A percentile compares a stretch with the other conserved stretches of the same genome.
phyloP scores from a whole-genome alignment of 164 flowering plant genomes.

The Aristolochia contorta region DNA sequence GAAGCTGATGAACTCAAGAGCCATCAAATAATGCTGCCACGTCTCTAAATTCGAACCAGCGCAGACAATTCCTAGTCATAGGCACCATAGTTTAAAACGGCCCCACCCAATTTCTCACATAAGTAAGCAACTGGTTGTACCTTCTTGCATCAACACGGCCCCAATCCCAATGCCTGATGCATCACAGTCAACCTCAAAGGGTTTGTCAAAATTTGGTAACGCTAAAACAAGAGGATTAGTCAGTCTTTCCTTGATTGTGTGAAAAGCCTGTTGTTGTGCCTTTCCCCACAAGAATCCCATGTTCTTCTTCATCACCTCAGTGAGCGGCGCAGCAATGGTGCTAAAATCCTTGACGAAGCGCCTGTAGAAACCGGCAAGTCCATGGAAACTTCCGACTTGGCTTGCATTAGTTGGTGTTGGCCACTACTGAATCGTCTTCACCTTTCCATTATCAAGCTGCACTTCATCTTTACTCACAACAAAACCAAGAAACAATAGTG shows the following conservation, averaged over 20 bases:
- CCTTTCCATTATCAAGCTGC: slow-evolving; percentile 4
- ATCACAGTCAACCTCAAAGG: not conserved
- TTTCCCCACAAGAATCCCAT: not conserved
- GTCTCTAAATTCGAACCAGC: not conserved
- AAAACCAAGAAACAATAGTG: slow-evolving; percentile 4
- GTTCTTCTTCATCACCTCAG: slow-evolving; percentile 1
- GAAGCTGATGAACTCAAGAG: slow-evolving; percentile 1
- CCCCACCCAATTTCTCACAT: slow-evolving; percentile 3
- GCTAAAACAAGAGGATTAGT: slow-evolving; percentile 1
- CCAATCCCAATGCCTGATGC: not conserved
- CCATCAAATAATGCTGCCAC: slow-evolving; percentile 6
- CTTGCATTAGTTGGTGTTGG: not conserved
- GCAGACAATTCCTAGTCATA: slow-evolving; percentile 6
- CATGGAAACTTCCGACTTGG: slow-evolving; percentile 7
- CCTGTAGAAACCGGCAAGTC: slow-evolving; percentile 6
- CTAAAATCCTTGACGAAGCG: not conserved
- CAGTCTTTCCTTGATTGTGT: not conserved
- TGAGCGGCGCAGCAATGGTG: slow-evolving; percentile 1
- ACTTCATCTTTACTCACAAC: not conserved
- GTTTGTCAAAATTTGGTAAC: not conserved
- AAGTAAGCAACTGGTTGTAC: too few relatives aligned
- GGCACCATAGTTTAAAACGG: not conserved
- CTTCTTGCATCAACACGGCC: too few relatives aligned
- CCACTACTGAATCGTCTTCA: slow-evolving; percentile 6
- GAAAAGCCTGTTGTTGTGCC: slow-evolving; percentile 1